A percentile compares a stretch with the other conserved stretches of the same genome.
phyloP scores from a whole-genome alignment of 179 eudicot genomes.

The Patellifolia procumbens region DNA sequence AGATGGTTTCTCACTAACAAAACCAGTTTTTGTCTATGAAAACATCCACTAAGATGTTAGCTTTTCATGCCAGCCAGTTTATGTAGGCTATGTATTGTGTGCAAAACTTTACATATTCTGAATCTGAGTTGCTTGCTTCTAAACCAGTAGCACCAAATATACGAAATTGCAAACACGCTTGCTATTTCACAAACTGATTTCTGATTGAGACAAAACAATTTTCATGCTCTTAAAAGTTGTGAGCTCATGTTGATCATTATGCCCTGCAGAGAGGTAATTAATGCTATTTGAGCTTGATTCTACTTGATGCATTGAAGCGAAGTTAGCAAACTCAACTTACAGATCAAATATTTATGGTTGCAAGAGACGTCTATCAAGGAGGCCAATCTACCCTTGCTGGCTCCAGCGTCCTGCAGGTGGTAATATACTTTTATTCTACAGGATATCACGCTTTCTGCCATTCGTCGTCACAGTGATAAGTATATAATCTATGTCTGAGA shows the following conservation, averaged over 20 bases:
- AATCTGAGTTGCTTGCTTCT: neutral
- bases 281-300: constrained; percentile 11
- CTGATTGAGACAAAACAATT: neutral
- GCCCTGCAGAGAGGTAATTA: constrained; percentile 27
- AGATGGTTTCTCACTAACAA: neutral
- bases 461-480: neutral
- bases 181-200: neutral
- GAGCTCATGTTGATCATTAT: neutral
- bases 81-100: neutral
- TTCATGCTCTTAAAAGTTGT: neutral
- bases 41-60: neutral
- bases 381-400: constrained; percentile 28
- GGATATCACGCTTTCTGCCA: neutral
- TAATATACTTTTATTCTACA: constrained; percentile 1
- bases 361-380: constrained; percentile 34
- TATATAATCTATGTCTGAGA: constrained; percentile 18
- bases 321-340: neutral
- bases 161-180: neutral
- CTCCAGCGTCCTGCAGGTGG: constrained; percentile 35
- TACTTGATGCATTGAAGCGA: neutral
- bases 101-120: neutral
- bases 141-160: neutral
- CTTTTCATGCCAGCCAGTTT: neutral
- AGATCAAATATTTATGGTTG: constrained; percentile 13
- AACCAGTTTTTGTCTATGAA: neutral